phyloP scores from a whole-genome alignment of 2,329 filamentous ascomycete species.

The Clonostachys rosea region DNA sequence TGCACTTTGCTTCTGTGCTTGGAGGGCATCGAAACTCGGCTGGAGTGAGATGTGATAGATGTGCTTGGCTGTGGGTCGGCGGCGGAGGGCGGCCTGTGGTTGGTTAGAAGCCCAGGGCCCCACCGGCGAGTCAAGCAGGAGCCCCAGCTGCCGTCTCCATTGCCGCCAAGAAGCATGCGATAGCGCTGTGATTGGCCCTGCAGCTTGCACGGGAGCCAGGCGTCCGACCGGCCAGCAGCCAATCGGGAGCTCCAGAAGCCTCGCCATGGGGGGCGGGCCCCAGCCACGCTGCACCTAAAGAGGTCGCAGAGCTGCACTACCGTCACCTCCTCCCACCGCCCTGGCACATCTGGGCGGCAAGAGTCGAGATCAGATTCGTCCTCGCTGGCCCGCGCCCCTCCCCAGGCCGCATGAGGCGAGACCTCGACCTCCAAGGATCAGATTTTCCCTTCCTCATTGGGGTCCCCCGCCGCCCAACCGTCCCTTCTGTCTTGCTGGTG shows the following conservation, averaged over 20 bases:
- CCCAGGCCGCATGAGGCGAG: too few relatives aligned
- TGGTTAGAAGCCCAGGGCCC: too few relatives aligned
- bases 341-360: constrained; percentile 2
- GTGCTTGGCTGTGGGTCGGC: too few relatives aligned
- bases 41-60: not conserved
- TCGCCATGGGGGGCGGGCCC: not conserved
- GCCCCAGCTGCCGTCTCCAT: not conserved
- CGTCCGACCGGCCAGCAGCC: not conserved
- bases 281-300: not conserved
- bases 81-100: too few relatives aligned
- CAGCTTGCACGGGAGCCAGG: not conserved
- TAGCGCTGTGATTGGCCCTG: not conserved
- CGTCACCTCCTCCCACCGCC: too few relatives aligned
- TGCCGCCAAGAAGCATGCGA: not conserved
- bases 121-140: not conserved
- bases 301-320: too few relatives aligned
- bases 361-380: constrained; percentile 1
- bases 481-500: too few relatives aligned
- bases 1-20: not conserved
- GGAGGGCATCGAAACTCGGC: not conserved
- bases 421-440: too few relatives aligned
- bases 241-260: not conserved
- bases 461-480: too few relatives aligned
- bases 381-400: not conserved
- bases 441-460: too few relatives aligned